phyloP scores from a whole-genome alignment of 2,329 filamentous ascomycete species.

The Trichoderma aggressivum region DNA sequence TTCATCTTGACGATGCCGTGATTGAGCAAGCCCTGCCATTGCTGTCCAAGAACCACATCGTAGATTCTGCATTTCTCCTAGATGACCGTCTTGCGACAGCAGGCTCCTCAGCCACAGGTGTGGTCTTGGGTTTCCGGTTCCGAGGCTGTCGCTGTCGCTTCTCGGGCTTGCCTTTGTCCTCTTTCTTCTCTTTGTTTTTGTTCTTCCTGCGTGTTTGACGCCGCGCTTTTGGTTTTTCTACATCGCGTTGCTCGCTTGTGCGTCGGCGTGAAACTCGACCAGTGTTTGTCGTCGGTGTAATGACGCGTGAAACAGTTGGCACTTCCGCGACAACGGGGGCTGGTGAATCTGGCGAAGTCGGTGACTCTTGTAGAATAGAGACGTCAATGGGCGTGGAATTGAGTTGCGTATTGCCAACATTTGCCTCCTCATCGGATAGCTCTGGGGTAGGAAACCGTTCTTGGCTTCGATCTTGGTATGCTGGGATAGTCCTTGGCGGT shows the following conservation, averaged over 20 bases:
- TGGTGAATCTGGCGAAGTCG: background rate
- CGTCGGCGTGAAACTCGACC: background rate
- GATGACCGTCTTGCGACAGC: background rate
- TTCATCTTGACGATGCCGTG: background rate
- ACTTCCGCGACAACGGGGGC: background rate
- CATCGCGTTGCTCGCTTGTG: background rate
- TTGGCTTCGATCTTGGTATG: background rate
- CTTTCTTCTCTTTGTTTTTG: background rate
- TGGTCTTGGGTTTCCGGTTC: background rate
- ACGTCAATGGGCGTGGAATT: background rate
- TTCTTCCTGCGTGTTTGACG: background rate
- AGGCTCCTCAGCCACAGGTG: background rate
- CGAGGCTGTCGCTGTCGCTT: background rate
- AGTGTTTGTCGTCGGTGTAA: background rate
- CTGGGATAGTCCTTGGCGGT: background rate
- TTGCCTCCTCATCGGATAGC: background rate
- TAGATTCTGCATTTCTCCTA: background rate
- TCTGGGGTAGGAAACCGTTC: background rate
- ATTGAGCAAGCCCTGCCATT: background rate
- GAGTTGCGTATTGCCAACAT: background rate
- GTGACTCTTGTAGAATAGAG: background rate
- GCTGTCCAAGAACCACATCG: background rate
- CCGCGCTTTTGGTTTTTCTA: background rate
- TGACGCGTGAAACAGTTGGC: background rate
- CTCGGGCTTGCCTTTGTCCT: background rate